Evolutionary conservation across 805 yeast genomes (phyloP).

Genomic region (Barnettozyma sucrosica): DNA sequence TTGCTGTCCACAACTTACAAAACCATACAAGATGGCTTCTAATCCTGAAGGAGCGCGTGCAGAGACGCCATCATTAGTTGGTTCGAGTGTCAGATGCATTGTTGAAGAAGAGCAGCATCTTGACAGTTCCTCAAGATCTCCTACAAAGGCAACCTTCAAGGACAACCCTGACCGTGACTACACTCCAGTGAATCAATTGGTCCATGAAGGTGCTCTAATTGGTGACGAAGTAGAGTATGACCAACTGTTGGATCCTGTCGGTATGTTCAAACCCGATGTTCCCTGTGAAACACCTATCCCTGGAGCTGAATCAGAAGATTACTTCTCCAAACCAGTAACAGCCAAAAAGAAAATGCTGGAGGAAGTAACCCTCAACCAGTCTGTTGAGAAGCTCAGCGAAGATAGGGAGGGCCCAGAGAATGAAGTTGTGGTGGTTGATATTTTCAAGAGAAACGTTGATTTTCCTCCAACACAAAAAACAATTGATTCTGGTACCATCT

Average conservation of each 20-base stretch:
- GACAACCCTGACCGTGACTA: slow-evolving; percentile 14
- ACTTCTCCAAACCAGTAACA: slow-evolving; percentile 2
- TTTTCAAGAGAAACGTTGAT: slow-evolving; percentile 6
- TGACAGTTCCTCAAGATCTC: slow-evolving; percentile 12
- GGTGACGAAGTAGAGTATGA: slow-evolving; percentile 53
- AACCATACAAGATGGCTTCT: not conserved
- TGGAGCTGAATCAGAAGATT: slow-evolving; percentile 10
- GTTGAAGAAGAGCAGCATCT: slow-evolving; percentile 12
- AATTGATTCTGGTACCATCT: slow-evolving; percentile 8
- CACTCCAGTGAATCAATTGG: slow-evolving; percentile 30
- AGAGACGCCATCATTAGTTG: slow-evolving; percentile 21
- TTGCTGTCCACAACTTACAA: not conserved
- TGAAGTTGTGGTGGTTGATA: slow-evolving; percentile 24
- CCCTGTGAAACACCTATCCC: slow-evolving; percentile 14
- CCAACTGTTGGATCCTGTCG: slow-evolving; percentile 45
- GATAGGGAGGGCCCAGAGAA: slow-evolving; percentile 9
- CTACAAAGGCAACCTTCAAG: slow-evolving; percentile 11
- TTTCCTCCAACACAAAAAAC: slow-evolving; percentile 4
- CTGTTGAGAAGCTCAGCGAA: slow-evolving; percentile 9
- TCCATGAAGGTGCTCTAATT: slow-evolving; percentile 46
- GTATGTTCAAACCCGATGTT: slow-evolving; percentile 36
- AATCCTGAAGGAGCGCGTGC: slow-evolving; percentile 1
- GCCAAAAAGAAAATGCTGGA: not conserved
- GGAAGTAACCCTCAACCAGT: slow-evolving; percentile 4
- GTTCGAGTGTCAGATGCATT: slow-evolving; percentile 21